Evolutionary conservation across 495 filamentous ascomycete genomes (phyloP), one percentile per base, ranked within the genome.

Genomic region (Paragyromitra xinjiangensis): DNA sequence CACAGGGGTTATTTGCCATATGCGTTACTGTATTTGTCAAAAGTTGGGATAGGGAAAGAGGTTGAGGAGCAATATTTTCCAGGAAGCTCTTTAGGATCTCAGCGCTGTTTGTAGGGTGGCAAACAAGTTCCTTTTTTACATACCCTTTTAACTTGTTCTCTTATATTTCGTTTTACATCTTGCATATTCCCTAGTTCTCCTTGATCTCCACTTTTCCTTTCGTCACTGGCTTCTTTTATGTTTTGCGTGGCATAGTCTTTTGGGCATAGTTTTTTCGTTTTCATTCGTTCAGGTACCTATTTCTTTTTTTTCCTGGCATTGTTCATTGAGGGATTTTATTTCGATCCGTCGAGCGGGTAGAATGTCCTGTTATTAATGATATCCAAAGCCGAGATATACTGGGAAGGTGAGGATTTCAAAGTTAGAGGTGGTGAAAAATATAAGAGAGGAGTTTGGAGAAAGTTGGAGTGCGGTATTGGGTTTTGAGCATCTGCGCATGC

Each of bases 201-300:
- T 64, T 37, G 56, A 66, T 79, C 78, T 73, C 73, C 50, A 65
- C 51, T 72, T 58, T 71, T 70, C 64, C 39, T 77, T 75, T 81
- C 68, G 65, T 68, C 56, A 73, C 51, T 59, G 66, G 71, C 64
- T 77, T 75, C 51, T 50, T 64, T 71, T 75, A 51, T 77, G 45
- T 64, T 80, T 81, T 78, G 78, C 79, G 69, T 81, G 71, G 78
- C 78, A 81, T 80, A 74, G 71, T 81, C 66, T 78, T 79, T 79
- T 79, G 77, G 77, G 77, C 77, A 79, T 79, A 48, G 73, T 78
- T 65, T 79, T 78, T 62, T 34, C 39, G 72, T 42, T 64, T 67
- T 56, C 9, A 16, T 80, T 77, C 65, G 70, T 75, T 75, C 59
- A 58, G 68, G 63, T 73, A 71, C 62, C 64, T 40, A 74, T 75